Conservation (phyloP, 2,329 filamentous ascomycete genomes). For the Exophiala sp. region DNA sequence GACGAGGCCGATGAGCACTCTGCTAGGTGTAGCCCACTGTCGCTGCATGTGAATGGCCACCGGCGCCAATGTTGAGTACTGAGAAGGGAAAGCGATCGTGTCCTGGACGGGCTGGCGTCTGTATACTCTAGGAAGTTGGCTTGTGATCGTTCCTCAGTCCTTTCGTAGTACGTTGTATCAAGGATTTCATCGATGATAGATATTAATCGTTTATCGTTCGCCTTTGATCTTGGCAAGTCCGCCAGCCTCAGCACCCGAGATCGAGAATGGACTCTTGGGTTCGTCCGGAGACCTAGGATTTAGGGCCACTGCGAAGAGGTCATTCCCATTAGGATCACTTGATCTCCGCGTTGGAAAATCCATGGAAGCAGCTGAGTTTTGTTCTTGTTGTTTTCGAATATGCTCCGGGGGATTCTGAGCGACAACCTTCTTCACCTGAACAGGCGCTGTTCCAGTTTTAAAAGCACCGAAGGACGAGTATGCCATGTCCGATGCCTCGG, state of each 20-base stretch:
- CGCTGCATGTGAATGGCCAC: no score
- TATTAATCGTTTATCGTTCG: slow-evolving; percentile 10
- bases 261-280: slow-evolving; percentile 75
- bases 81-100: no score
- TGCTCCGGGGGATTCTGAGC: slow-evolving; percentile 38
- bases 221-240: slow-evolving; percentile 29
- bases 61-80: no score
- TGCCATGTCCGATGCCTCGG: slow-evolving; percentile 61
- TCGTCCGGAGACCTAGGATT: slow-evolving; percentile 84
- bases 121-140: no score
- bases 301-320: slow-evolving; percentile 81
- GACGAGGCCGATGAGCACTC: no score
- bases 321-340: slow-evolving; percentile 62
- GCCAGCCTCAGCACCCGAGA: slow-evolving; percentile 43
- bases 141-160: slow-evolving; percentile 1
- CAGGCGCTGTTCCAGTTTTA: slow-evolving; percentile 41
- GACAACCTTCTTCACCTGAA: slow-evolving; percentile 31
- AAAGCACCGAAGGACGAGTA: slow-evolving; percentile 62
- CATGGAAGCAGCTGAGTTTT: slow-evolving; percentile 32
- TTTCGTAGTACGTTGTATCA: background rate
- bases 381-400: slow-evolving; percentile 38
- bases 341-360: slow-evolving; percentile 26
- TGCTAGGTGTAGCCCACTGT: no score
- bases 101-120: no score
- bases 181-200: no score